phyloP scores from a whole-genome alignment of 1,284 basidiomycete genomes.

The Hypsizygus ulmarius region DNA sequence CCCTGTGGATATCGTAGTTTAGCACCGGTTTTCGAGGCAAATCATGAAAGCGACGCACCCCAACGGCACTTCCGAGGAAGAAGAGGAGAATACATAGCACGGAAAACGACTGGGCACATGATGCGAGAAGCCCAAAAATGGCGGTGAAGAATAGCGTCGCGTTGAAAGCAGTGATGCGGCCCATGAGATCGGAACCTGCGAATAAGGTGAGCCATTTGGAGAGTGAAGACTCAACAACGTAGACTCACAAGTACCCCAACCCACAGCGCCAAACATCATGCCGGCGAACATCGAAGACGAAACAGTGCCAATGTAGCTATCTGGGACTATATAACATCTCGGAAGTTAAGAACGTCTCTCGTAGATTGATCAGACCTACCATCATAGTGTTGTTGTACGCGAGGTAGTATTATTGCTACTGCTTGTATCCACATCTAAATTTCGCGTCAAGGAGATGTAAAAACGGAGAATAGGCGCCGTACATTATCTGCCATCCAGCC shows the following conservation, averaged over 20 bases:
- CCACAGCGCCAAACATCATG: slow-evolving; percentile 95
- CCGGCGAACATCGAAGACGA: slow-evolving; percentile 85
- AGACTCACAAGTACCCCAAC: slow-evolving; percentile 82
- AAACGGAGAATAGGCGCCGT: slow-evolving; percentile 25
- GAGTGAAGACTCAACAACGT: not conserved
- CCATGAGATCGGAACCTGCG: slow-evolving; percentile 72
- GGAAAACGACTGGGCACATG: slow-evolving; percentile 72
- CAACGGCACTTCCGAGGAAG: slow-evolving; percentile 88
- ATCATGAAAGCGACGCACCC: slow-evolving; percentile 47
- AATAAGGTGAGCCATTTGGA: slow-evolving; percentile 8
- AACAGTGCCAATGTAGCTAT: slow-evolving; percentile 71
- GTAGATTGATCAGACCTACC: slow-evolving; percentile 47
- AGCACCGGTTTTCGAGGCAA: not conserved
- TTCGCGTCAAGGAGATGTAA: slow-evolving; percentile 29
- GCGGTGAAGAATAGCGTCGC: slow-evolving; percentile 88
- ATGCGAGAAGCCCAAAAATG: slow-evolving; percentile 83
- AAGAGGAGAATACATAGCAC: slow-evolving; percentile 81
- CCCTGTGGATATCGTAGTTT: slow-evolving; percentile 46
- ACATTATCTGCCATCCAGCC: slow-evolving; percentile 89
- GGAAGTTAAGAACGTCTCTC: slow-evolving; percentile 1
- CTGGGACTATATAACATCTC: slow-evolving; percentile 49
- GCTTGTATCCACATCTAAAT: slow-evolving; percentile 87
- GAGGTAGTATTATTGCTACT: slow-evolving; percentile 87
- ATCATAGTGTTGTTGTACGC: slow-evolving; percentile 85
- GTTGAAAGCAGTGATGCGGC: slow-evolving; percentile 89